Conservation (phyloP, 2,329 filamentous ascomycete species). For the Trichoderma arundinaceum region DNA sequence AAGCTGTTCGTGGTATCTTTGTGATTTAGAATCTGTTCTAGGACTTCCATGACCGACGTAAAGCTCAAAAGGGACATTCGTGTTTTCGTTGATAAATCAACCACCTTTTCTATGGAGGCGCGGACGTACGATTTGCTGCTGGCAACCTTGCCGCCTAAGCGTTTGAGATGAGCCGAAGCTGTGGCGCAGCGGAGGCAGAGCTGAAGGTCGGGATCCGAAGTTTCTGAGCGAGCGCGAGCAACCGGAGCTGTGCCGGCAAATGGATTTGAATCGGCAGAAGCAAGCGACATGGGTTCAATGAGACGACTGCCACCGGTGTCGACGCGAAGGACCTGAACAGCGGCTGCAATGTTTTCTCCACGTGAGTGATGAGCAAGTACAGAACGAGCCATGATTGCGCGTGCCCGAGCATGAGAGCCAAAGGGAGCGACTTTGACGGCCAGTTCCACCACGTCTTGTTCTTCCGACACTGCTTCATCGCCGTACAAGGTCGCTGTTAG, state of each 20-base stretch:
- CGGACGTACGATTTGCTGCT: slow-evolving; percentile 11
- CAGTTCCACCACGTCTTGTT: slow-evolving; percentile 61
- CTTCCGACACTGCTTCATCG: slow-evolving; percentile 37
- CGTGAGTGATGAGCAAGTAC: slow-evolving; percentile 61
- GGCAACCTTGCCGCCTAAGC: slow-evolving; percentile 41
- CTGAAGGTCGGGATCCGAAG: slow-evolving; percentile 17
- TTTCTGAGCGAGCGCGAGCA: background rate
- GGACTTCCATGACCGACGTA: slow-evolving; percentile 62
- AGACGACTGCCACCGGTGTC: slow-evolving; percentile 40
- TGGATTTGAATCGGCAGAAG: slow-evolving; percentile 49
- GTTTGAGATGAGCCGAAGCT: slow-evolving; percentile 61
- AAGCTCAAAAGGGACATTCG: slow-evolving; percentile 64
- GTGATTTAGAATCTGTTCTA: slow-evolving; percentile 58
- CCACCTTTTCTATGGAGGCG: slow-evolving; percentile 53
- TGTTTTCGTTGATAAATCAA: slow-evolving; percentile 49
- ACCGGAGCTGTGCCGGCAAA: slow-evolving; percentile 58
- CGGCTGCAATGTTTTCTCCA: slow-evolving; percentile 61
- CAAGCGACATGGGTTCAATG: slow-evolving; percentile 47
- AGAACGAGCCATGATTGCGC: slow-evolving; percentile 64
- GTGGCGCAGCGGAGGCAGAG: slow-evolving; percentile 29
- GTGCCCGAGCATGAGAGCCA: slow-evolving; percentile 72
- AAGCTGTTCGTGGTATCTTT: slow-evolving; percentile 55
- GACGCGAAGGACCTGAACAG: slow-evolving; percentile 56
- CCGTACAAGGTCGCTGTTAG: slow-evolving; percentile 67
- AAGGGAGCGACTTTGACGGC: slow-evolving; percentile 77